Conservation (phyloP, 1,284 basidiomycete species). For the Apiotrichum porosum region DNA sequence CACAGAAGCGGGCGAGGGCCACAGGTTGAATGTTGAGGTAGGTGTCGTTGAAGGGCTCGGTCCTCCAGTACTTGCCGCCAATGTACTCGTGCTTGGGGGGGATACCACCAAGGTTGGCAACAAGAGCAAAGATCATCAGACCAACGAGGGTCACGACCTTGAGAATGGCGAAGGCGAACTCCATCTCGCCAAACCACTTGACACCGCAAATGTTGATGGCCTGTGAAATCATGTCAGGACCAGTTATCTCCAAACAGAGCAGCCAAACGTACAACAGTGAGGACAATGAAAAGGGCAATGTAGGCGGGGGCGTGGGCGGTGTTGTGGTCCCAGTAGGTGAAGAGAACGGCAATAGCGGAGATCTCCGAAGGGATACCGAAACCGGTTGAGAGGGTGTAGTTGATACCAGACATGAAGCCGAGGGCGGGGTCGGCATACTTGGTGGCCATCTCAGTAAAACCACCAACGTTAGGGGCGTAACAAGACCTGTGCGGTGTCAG, state of each 20-base stretch:
- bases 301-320: slow-evolving; percentile 10
- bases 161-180: slow-evolving; percentile 63
- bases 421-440: slow-evolving; percentile 18
- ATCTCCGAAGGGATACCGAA: slow-evolving; percentile 57
- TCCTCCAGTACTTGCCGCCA: slow-evolving; percentile 57
- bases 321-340: slow-evolving; percentile 68
- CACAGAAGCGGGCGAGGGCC: slow-evolving; percentile 53
- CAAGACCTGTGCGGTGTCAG: slow-evolving; percentile 6
- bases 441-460: slow-evolving; percentile 20
- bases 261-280: not conserved
- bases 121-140: slow-evolving; percentile 58
- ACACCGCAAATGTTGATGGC: slow-evolving; percentile 12
- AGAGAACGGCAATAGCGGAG: slow-evolving; percentile 65
- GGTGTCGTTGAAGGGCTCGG: slow-evolving; percentile 51
- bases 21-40: slow-evolving; percentile 20
- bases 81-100: slow-evolving; percentile 54
- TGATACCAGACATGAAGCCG: slow-evolving; percentile 22
- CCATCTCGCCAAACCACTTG: slow-evolving; percentile 16
- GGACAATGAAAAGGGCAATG: slow-evolving; percentile 12
- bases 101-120: slow-evolving; percentile 67
- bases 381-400: slow-evolving; percentile 14
- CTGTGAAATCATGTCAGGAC: not conserved
- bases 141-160: slow-evolving; percentile 61
- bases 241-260: no score
- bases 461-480: slow-evolving; percentile 18